phyloP scores from a whole-genome alignment of 768 basidiomycete species.

The Tulasnella sp. region DNA sequence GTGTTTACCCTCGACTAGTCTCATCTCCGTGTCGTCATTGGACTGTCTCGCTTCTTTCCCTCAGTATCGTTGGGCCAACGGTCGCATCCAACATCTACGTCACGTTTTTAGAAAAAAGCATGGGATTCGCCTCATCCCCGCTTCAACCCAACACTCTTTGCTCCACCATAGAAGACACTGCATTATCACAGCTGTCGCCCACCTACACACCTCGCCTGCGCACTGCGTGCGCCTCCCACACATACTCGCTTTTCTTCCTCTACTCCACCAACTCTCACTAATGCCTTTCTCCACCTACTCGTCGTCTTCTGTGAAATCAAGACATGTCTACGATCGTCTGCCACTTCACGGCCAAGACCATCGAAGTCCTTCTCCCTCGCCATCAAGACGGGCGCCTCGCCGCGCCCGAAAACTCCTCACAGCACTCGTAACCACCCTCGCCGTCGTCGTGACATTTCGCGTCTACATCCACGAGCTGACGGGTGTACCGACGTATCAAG shows the following conservation, averaged over 20 bases:
- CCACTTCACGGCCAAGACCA: not conserved
- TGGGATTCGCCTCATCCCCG: not conserved
- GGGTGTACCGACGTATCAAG: constrained; percentile 41
- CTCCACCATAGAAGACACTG: not conserved
- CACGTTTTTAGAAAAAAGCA: not conserved
- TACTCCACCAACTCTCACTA: not conserved
- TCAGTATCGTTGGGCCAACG: not conserved
- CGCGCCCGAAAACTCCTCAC: not conserved
- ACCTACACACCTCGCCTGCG: not conserved
- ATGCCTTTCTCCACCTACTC: not conserved
- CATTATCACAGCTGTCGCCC: not conserved
- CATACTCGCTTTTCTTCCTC: not conserved
- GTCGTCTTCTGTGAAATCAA: not conserved
- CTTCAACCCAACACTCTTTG: not conserved
- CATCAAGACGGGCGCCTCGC: not conserved
- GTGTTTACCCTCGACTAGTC: not conserved
- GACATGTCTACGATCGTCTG: not conserved
- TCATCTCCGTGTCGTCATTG: not conserved
- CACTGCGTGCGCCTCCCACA: not conserved
- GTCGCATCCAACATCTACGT: not conserved
- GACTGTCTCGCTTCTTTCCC: not conserved
- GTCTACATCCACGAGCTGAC: not conserved
- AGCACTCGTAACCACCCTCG: not conserved
- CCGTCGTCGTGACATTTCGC: not conserved
- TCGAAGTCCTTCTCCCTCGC: not conserved